Conservation (phyloP, 1,139 yeast species). For the Hansenula sp. region DNA sequence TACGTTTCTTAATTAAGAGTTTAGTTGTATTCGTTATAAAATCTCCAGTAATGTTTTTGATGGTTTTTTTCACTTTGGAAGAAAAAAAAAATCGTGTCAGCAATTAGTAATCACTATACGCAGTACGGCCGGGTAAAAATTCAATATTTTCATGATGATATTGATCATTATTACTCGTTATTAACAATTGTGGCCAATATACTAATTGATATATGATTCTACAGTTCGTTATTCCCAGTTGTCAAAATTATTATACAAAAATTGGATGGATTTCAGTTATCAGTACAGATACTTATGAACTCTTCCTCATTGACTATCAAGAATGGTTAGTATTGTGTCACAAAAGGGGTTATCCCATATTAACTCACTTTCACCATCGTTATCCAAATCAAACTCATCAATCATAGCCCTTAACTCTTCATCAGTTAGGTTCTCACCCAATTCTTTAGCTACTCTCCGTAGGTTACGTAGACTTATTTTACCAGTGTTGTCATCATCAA, state of each 20-base stretch:
- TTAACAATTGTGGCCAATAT: neutral
- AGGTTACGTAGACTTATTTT: slow-evolving; percentile 78
- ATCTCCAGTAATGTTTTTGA: no score
- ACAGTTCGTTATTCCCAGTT: neutral
- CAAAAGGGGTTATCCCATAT: no score
- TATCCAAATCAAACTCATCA: slow-evolving; percentile 94
- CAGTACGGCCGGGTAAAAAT: no score
- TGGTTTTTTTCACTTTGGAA: no score
- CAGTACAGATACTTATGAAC: slow-evolving; percentile 86
- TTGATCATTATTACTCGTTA: neutral
- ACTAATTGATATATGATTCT: no score
- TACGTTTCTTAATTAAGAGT: no score
- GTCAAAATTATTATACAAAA: neutral
- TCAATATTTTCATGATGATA: no score
- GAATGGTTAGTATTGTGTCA: slow-evolving; percentile 12
- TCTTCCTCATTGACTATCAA: slow-evolving; percentile 69
- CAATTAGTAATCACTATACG: no score
- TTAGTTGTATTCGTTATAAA: no score
- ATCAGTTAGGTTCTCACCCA: slow-evolving; percentile 89
- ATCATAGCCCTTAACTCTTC: slow-evolving; percentile 96
- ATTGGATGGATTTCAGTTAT: slow-evolving; percentile 27
- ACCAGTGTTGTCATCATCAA: slow-evolving; percentile 88
- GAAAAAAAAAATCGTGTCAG: no score
- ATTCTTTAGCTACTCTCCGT: slow-evolving; percentile 84
- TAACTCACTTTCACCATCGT: slow-evolving; percentile 76